Evolutionary conservation across 2,329 filamentous ascomycete genomes (phyloP).

Genomic region (Sporothrix brunneoviolacea): DNA sequence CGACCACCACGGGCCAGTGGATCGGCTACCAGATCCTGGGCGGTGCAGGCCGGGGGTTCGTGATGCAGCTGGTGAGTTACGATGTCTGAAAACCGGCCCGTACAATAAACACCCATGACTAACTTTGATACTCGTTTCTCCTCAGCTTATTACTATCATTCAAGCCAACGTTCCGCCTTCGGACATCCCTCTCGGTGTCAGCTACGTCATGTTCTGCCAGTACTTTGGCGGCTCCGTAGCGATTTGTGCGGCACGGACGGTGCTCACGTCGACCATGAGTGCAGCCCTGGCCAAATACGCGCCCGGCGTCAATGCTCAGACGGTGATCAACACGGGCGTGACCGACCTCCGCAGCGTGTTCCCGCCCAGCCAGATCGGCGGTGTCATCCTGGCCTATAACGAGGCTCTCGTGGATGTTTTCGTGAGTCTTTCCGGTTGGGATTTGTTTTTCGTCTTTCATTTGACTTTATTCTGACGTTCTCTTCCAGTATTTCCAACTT

Average conservation of each 20-base stretch:
- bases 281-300: constrained; percentile 40
- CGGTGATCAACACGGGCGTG: constrained; percentile 47
- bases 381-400: constrained; percentile 13
- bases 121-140: too few relatives aligned
- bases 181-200: constrained; percentile 44
- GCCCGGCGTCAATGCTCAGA: constrained; percentile 37
- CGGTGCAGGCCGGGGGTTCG: constrained; percentile 23
- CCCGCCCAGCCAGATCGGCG: not conserved
- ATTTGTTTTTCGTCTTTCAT: not conserved
- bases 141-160: constrained; percentile 41
- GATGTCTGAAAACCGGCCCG: too few relatives aligned
- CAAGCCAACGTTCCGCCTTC: constrained; percentile 44
- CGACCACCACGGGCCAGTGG: constrained; percentile 44
- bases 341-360: constrained; percentile 11
- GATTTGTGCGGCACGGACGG: constrained; percentile 58
- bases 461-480: not conserved
- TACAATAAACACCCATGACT: too few relatives aligned
- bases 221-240: constrained; percentile 59
- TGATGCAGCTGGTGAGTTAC: constrained; percentile 16
- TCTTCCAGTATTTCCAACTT: constrained; percentile 13
- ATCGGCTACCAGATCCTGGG: constrained; percentile 52
- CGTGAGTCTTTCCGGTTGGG: constrained; percentile 6
- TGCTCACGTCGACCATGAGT: constrained; percentile 60
- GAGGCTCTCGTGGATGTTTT: constrained; percentile 8
- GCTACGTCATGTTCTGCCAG: constrained; percentile 55